Conservation (phyloP, 192 early-diverging fungal species). For the Rhizoclosmatium sp. region DNA sequence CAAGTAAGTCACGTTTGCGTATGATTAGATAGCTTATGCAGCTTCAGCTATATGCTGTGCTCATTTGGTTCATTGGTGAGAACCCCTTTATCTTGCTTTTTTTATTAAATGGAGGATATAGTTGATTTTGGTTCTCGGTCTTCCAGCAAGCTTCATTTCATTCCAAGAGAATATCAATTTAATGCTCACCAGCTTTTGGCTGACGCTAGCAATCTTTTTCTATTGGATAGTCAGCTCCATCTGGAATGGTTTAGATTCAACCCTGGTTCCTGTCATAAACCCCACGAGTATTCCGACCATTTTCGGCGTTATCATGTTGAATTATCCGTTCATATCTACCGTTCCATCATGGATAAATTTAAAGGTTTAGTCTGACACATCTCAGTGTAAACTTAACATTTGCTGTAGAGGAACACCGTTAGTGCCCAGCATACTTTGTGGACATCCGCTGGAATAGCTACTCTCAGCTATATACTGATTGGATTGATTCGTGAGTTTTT, state of each 20-base stretch:
- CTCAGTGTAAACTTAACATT: not conserved
- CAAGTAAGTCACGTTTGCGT: conserved; percentile 22
- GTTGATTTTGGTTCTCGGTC: conserved; percentile 9
- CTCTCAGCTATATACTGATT: conserved; percentile 50
- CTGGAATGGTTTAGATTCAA: conserved; percentile 20
- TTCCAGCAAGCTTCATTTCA: conserved; percentile 19
- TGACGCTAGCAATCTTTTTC: conserved; percentile 50
- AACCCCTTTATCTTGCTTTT: not conserved
- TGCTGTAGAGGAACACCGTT: conserved; percentile 47
- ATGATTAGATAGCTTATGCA: not conserved
- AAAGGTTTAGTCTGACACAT: conserved; percentile 41
- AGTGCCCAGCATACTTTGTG: conserved; percentile 62
- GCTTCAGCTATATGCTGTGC: conserved; percentile 45
- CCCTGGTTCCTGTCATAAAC: conserved; percentile 47
- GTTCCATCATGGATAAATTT: conserved; percentile 66
- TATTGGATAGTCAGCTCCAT: conserved; percentile 54
- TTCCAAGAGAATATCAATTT: conserved; percentile 30
- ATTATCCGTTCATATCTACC: conserved; percentile 58
- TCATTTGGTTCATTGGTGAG: conserved; percentile 50
- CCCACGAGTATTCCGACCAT: conserved; percentile 29
- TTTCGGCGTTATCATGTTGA: conserved; percentile 60
- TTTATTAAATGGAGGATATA: not conserved
- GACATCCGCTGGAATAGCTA: conserved; percentile 47
- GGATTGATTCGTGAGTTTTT: conserved; percentile 46
- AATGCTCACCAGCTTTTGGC: conserved; percentile 48